Evolutionary conservation across 148 eudicot genomes (phyloP), one percentile per base, ranked within the genome.

Genomic region (Silene conica): DNA sequence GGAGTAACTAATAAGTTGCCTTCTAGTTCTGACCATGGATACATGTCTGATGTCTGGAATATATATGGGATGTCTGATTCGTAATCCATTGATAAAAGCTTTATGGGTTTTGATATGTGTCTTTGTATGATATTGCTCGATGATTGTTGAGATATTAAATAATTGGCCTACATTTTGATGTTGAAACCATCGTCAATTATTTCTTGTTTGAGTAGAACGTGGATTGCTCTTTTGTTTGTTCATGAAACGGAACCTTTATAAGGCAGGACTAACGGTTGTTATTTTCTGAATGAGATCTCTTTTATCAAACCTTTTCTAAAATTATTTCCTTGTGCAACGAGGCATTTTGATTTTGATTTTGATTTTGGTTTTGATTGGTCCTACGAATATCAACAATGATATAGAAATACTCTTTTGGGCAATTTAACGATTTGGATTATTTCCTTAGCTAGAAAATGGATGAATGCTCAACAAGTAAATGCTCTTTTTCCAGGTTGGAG

Each of bases 401-500:
- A 1, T n/a, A 18, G 14, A 50, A 5, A 38, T 6, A 38, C 43
- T 38, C 7, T 38, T 38, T 7, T 38, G 43, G 7, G 43, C 43
- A 4, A 9, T 6, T 38, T 6, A 38, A 38, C 9, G 1, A 38
- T 38, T 38, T 38, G 43, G 43, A 38, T 38, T 38, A 38, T 38
- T 38, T 38, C 43, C 43, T 4, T 63, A 16, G 8, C 41, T 6
- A 55, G 18, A n/a, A n/a, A 13, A 48, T 31, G 5, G 59, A 62
- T 31, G 66, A n/a, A 62, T 61, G 45, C 15, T 57, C 8, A 56
- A 7, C 4, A 2, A 26, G 13, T 5, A 63, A 6, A 50, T 69
- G 38, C 13, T 18, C 8, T 84, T 60, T 41, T 75, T 73, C 41
- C 77, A 93, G 98, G 90, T 87, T 73, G 98, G 98, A 79, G 95